phyloP scores from a whole-genome alignment of 225 moss, liverwort and hornwort genomes.

The Takakia lepidozioides region DNA sequence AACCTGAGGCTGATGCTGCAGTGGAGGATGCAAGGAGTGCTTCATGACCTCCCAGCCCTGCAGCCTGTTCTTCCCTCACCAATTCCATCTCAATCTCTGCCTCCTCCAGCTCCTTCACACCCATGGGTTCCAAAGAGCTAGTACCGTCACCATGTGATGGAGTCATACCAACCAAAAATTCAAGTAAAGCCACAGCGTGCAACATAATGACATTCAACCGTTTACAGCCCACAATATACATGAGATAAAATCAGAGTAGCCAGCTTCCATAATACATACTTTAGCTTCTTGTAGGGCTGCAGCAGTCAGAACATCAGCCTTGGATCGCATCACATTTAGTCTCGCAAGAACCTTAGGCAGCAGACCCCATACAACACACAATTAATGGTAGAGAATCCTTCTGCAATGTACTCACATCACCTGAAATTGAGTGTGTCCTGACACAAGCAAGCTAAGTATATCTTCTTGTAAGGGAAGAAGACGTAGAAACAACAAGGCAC shows the following conservation, averaged over 20 bases:
- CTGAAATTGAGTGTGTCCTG: too few relatives aligned
- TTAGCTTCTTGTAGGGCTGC: conserved; percentile 57
- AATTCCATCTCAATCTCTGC: conserved; percentile 83
- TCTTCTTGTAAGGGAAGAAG: too few relatives aligned
- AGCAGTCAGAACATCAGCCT: conserved; percentile 37
- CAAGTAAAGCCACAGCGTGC: not conserved
- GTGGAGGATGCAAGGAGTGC: conserved; percentile 6
- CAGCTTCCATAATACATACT: conserved; percentile 53
- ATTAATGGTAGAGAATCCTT: too few relatives aligned
- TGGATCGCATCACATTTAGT: conserved; percentile 55
- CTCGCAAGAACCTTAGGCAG: conserved; percentile 90
- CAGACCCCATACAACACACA: too few relatives aligned
- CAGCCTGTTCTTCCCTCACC: conserved; percentile 35
- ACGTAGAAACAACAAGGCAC: conserved; percentile 4
- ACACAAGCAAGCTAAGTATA: too few relatives aligned
- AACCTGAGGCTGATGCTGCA: conserved; percentile 28
- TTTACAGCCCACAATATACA: too few relatives aligned
- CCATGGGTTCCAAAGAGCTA: not conserved
- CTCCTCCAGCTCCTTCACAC: conserved; percentile 70
- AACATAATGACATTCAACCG: too few relatives aligned
- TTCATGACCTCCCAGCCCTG: conserved; percentile 16
- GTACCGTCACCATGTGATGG: not conserved
- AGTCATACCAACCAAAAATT: conserved; percentile 1
- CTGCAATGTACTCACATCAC: too few relatives aligned
- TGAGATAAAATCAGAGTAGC: too few relatives aligned